Conservation (phyloP, 176 grass and related monocot species). For the Triticum turgidum region DNA sequence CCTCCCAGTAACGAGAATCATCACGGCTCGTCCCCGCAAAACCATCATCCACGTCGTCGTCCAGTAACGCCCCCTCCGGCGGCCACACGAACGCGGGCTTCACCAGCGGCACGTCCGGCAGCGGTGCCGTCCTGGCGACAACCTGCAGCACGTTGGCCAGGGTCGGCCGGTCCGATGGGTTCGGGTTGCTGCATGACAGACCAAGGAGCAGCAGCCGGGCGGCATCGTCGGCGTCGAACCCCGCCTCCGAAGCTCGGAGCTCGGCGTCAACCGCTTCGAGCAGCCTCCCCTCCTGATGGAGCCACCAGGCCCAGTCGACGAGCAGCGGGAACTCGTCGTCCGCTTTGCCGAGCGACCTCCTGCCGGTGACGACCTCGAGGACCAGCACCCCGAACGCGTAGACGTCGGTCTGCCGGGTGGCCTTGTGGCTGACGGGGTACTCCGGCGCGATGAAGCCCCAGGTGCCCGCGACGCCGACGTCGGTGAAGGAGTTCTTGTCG, state of each 20-base stretch:
- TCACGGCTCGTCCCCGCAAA: neutral
- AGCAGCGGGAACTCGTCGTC: neutral
- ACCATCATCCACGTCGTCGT: neutral
- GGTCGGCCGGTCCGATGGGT: conserved; percentile 9
- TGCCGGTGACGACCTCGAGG: neutral
- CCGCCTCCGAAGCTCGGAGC: neutral
- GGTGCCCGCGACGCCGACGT: neutral
- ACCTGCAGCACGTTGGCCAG: conserved; percentile 14
- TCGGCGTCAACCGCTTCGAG: neutral
- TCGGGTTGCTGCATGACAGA: neutral
- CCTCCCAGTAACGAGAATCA: neutral
- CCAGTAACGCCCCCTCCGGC: neutral
- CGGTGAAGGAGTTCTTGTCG: neutral
- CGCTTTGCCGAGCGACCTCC: neutral
- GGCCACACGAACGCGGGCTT: conserved; percentile 1
- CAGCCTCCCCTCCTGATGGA: conserved; percentile 9
- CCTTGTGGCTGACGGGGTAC: neutral
- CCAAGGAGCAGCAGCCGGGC: neutral
- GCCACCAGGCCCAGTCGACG: conserved; percentile 14
- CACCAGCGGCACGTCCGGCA: neutral
- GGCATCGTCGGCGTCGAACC: neutral
- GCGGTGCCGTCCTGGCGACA: neutral
- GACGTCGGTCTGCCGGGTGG: neutral
- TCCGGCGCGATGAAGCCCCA: neutral
- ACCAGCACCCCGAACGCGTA: neutral